Base-by-base conservation (phyloP, 345 rosid genomes). In the Salix arbutifolia region DNA sequence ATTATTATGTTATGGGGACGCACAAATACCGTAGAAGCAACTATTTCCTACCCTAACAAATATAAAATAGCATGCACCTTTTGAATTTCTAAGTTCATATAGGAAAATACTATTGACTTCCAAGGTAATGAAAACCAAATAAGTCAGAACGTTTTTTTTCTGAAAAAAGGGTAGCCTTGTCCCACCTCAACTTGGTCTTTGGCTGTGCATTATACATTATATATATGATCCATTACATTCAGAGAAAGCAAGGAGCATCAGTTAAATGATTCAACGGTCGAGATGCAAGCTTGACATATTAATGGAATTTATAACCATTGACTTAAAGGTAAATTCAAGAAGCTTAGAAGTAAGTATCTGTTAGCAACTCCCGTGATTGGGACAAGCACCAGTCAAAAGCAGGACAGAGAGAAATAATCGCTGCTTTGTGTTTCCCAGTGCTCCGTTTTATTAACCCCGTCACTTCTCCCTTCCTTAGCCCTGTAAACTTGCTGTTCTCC, bases 331-430 rank as follows among this genome's bases (percentile, higher is more conserved):
- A 10, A 28, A 74, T 69, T 83, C 40, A 11, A 67, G 69, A 61
- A 75, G 71, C 14, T 14, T 21, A 48, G 1, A 52, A 53, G 37
- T 25, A 33, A 62, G 66, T 42, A n/a, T 73, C 56, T 35, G 28
- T 18, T 16, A 17, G 48, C 31, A 8, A 38, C 8, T 74, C 19
- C 50, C 50, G n/a, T 8, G 1, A 58, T 4, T 23, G 26, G 35
- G 26, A 67, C 28, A 66, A 56, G 33, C 77, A 6, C 18, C 76
- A 83, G 76, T 73, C 80, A 84, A 79, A 87, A 83, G 83, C 50
- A 79, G 53, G 42, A 70, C 25, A 75, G 60, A 48, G 33, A 69
- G 38, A 78, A 79, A 80, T 82, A 28, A 79, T 85, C 76, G 73
- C 76, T 65, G 72, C 79, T 73, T 69, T 60, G 64, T 38, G 8